Evolutionary conservation across 768 basidiomycete species (phyloP).

Genomic region (Obba rivulosa): DNA sequence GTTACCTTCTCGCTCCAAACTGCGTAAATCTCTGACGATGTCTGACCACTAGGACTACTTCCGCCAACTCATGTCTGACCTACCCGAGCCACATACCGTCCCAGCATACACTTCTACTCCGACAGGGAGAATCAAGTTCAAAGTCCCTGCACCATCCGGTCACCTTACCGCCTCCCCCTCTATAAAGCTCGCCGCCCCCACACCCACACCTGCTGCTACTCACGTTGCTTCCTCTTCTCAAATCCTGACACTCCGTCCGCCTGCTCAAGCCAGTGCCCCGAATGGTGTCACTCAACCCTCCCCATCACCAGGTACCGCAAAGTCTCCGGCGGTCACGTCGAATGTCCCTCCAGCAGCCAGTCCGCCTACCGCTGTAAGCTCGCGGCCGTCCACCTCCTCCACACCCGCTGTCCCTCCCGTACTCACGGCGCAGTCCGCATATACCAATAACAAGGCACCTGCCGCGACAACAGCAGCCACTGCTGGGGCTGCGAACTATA

Average conservation of each 20-base stretch:
- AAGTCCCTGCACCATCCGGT: constrained; percentile 44
- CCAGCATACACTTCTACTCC: constrained; percentile 44
- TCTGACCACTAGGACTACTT: constrained; percentile 54
- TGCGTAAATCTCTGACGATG: constrained; percentile 8
- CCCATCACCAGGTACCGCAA: constrained; percentile 1
- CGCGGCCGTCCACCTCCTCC: constrained; percentile 16
- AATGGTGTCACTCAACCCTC: neutral
- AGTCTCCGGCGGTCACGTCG: constrained; percentile 6
- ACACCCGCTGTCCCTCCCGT: constrained; percentile 3
- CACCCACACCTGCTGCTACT: constrained; percentile 7
- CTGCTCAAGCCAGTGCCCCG: neutral
- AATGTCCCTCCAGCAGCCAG: constrained; percentile 15
- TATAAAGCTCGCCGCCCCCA: constrained; percentile 3
- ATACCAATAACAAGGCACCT: constrained; percentile 14
- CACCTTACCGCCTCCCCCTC: constrained; percentile 17
- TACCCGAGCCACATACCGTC: constrained; percentile 63
- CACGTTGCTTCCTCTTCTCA: constrained; percentile 4
- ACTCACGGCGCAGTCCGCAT: constrained; percentile 16
- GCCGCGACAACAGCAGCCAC: constrained; percentile 6
- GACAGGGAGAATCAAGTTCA: constrained; percentile 64
- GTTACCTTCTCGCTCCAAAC: constrained; percentile 12
- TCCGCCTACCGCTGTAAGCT: constrained; percentile 19
- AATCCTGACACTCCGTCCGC: neutral
- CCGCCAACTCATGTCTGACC: constrained; percentile 69
- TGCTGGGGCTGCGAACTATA: constrained; percentile 15